These are phyloP conservation scores for Vinca minor DNA, from an alignment of 257 asterid genomes.

Conservation along the genomic window DNA sequence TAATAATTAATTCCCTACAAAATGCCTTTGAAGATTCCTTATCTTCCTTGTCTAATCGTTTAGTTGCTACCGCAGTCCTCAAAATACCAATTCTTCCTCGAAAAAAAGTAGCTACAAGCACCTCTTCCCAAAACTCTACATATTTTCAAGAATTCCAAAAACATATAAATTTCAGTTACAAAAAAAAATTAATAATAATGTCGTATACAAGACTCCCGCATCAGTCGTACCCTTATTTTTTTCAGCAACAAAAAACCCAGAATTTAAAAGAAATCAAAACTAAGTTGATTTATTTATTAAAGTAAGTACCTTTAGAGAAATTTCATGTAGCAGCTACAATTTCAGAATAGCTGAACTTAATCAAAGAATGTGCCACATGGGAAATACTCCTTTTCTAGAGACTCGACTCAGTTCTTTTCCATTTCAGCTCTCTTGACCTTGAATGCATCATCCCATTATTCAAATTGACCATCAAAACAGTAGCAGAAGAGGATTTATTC, in stretches of 20 bases:
- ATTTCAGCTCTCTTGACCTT: conserved; percentile 48
- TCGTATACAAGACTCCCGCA: too few species aligned
- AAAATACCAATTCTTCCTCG: conserved; percentile 70
- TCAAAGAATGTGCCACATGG: conserved; percentile 63
- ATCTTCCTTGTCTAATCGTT: conserved; percentile 71
- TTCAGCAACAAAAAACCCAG: too few species aligned
- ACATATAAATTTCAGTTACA: conserved; percentile 5
- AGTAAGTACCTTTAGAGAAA: conserved; percentile 56
- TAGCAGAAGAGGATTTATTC: conserved; percentile 42
- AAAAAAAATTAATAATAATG: too few species aligned
- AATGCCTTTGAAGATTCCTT: conserved; percentile 84
- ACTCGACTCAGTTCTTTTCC: conserved; percentile 83
- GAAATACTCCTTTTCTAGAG: conserved; percentile 74
- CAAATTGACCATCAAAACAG: conserved; percentile 89
- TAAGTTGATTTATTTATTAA: too few species aligned
- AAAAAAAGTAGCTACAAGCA: conserved; percentile 80
- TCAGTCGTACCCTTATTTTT: too few species aligned
- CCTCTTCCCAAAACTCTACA: conserved; percentile 97
- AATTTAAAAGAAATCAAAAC: too few species aligned
- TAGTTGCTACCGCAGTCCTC: conserved; percentile 61
- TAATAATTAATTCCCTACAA: conserved; percentile 88
- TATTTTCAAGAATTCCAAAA: conserved; percentile 24
- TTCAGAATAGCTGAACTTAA: conserved; percentile 66
- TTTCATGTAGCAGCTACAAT: conserved; percentile 59
- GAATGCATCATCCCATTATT: conserved; percentile 63